Base-by-base conservation (phyloP, 371 early-diverging fungal species). In the Mycotypha africana region DNA sequence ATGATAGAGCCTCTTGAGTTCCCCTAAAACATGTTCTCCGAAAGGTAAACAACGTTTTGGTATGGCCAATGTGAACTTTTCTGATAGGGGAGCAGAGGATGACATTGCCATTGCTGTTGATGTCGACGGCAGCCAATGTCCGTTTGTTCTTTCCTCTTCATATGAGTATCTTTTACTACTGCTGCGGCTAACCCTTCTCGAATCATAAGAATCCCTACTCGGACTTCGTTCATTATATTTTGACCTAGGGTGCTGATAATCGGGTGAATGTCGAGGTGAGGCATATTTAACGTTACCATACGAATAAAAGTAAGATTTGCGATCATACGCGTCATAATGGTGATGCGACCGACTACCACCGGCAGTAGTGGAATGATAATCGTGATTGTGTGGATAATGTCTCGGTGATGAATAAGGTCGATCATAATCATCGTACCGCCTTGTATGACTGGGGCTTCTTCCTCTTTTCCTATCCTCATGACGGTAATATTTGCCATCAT, bases 31-130 rank as follows among this genome's bases (percentile, higher is more conserved):
- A 22, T 74, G 74, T 20, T 74, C 65, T 30, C 67, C 53, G 40
- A 78, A 80, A 0, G 81, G 81, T 35, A 80, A 46, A 31, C 69
- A 71, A 40, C 74, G 69, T n/a, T 68, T 58, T 19, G 76, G 71
- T 21, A 80, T 80, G 35, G 67, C 51, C 6, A 80, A 58, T 14
- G 64, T 74, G n/a, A n/a, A n/a, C n/a, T n/a, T n/a, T n/a, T n/a
- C n/a, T n/a, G n/a, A n/a, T n/a, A n/a, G n/a, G n/a, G n/a, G n/a
- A n/a, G n/a, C n/a, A n/a, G 47, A 17, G 12, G 49, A n/a, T 10
- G 51, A 37, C n/a, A n/a, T n/a, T n/a, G n/a, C n/a, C n/a, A 38
- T 50, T 47, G 39, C 26, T 38, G 19, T 24, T 4, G 26, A 32
- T 28, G 5, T 28, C 28, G 28, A 28, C 28, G n/a, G n/a, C n/a